Evolutionary conservation across 75 land plant species (phyloP), one percentile per base, ranked within the genome.

Genomic region (Pinus albicaulis): DNA sequence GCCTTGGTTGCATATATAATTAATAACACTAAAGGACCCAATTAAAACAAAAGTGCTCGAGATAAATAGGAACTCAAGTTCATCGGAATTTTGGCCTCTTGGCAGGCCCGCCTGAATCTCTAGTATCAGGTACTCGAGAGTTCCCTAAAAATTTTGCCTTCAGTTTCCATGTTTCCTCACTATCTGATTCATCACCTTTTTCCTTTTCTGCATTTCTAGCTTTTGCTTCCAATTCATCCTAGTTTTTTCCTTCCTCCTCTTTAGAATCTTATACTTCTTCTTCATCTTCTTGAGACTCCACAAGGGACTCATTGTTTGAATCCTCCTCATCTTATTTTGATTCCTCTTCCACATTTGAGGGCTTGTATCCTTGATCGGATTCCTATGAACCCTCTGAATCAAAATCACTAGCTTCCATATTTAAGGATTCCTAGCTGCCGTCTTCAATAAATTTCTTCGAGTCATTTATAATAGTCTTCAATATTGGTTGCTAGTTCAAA

Each of bases 381-480:
- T 95, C 98, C 60, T 88, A 89, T 8, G 93, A 86, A 72, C 89
- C 78, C 23, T 96, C 97, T 38, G 94, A 86, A 57, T 96, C 99
- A 0, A 91, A 88, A 82, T 96, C 99, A 74, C 88, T 88, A 8
- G 84, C 98, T 69, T 95, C 98, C 93, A 93, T 76, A 65, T 95
- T 93, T 65, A 95, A 66, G 72, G 93, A 91, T 76, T 95, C 98
- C 96, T 96, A 95, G 2, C 98, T 96, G 34, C 98, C 96, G 80
- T 91, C 94, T 26, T 91, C 94, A 44, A 93, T 89, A 68, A 96
- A 96, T 79, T 90, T 88, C 69, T 94, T 82, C 0, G 94, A 98
- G 60, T 96, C 98, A 76, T 96, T 95, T n/a, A 82, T 89, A n/a
- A 96, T 96, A 0, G 98, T 94, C 78, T 96, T 96, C 82, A 96